Evolutionary conservation across 768 basidiomycete genomes (phyloP).

Genomic region (Boletales sp.): DNA sequence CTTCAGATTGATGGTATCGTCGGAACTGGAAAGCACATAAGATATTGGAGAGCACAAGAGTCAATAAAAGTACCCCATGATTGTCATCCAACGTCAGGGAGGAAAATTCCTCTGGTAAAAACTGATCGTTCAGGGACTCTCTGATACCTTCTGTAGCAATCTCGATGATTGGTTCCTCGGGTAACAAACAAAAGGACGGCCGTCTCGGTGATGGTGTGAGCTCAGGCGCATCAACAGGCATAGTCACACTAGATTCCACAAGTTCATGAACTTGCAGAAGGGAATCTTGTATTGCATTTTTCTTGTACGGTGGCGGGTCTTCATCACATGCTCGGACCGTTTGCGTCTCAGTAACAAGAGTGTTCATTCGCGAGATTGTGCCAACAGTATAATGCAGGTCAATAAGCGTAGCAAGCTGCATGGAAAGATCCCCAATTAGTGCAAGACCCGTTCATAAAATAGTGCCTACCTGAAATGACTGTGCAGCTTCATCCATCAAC

Average conservation of each 20-base stretch:
- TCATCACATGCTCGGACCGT: not conserved
- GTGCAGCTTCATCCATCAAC: slow-evolving; percentile 42
- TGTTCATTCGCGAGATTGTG: slow-evolving; percentile 9
- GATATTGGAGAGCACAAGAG: not conserved
- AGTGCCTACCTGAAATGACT: slow-evolving; percentile 41
- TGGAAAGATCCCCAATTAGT: not conserved
- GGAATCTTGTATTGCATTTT: not conserved
- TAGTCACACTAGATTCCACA: not conserved
- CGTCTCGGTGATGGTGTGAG: not conserved
- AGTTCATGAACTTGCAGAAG: not conserved
- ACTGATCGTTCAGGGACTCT: slow-evolving; percentile 18
- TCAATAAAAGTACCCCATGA: slow-evolving; percentile 30
- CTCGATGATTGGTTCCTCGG: slow-evolving; percentile 15
- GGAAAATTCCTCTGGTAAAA: slow-evolving; percentile 19
- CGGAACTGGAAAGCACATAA: slow-evolving; percentile 36
- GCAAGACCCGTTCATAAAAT: not conserved
- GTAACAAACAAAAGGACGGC: not conserved
- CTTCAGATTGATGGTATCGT: slow-evolving; percentile 49
- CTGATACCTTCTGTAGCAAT: slow-evolving; percentile 15
- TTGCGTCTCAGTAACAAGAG: not conserved
- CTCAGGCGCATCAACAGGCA: slow-evolving; percentile 2
- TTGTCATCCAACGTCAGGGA: slow-evolving; percentile 23
- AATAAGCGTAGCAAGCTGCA: slow-evolving; percentile 44
- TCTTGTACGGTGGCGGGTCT: slow-evolving; percentile 21
- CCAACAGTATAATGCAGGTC: slow-evolving; percentile 43